A percentile compares a stretch with the other conserved stretches of the same genome.
These are phyloP conservation scores for Diaporthe australafricana DNA, from an alignment of 2,329 filamentous ascomycete genomes.

Conservation along the genomic window DNA sequence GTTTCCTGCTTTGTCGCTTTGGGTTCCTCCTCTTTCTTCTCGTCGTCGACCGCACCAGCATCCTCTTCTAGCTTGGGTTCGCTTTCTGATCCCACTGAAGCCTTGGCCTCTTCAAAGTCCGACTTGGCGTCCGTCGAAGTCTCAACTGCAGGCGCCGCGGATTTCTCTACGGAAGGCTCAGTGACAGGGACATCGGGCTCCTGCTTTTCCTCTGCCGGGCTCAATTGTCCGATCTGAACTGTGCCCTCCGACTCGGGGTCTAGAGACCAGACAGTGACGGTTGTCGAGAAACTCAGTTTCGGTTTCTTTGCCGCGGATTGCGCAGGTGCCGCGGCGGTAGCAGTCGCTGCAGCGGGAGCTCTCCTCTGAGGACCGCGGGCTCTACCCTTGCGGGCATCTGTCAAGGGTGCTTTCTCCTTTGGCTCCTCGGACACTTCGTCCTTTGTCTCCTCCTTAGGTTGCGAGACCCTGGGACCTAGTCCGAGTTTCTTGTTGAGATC, in stretches of 20 bases:
- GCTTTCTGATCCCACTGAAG: constrained; percentile 3
- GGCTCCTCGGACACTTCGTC: constrained; percentile 67
- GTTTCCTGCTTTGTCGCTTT: constrained; percentile 35
- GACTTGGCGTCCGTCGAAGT: constrained; percentile 14
- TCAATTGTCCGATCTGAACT: constrained; percentile 45
- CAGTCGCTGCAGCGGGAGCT: constrained; percentile 46
- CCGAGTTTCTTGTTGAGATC: constrained; percentile 92
- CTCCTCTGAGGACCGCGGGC: constrained; percentile 83
- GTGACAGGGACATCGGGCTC: constrained; percentile 31
- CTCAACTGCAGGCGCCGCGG: constrained; percentile 34
- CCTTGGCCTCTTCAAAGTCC: background rate
- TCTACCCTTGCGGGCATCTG: constrained; percentile 89
- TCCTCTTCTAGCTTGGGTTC: constrained; percentile 28
- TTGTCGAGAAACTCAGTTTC: constrained; percentile 59
- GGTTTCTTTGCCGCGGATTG: constrained; percentile 45
- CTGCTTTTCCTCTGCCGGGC: constrained; percentile 4
- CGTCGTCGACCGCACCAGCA: constrained; percentile 35
- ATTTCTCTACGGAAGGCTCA: background rate
- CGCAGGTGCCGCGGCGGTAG: constrained; percentile 47
- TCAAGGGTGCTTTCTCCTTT: constrained; percentile 80
- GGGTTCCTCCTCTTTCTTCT: constrained; percentile 32
- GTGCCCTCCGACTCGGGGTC: constrained; percentile 61
- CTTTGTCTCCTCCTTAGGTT: constrained; percentile 73
- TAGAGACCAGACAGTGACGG: constrained; percentile 64
- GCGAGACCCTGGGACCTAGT: constrained; percentile 80